Evolutionary conservation across 2,329 filamentous ascomycete species (phyloP), one percentile per base, ranked within the genome.

Genomic region (Ustulina deusta): DNA sequence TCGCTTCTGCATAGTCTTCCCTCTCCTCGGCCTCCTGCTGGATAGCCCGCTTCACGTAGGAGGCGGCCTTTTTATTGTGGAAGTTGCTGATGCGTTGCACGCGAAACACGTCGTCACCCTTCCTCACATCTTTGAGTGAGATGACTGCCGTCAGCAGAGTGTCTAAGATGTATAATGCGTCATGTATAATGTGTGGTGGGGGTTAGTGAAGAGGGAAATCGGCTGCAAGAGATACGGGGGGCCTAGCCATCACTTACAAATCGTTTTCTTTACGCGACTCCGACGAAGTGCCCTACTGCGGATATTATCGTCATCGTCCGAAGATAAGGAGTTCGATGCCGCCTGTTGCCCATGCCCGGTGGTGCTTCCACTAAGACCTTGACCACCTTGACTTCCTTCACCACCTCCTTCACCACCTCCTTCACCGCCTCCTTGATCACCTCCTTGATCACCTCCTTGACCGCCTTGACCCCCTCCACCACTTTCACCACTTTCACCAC

Each of bases 241-340:
- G 22, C 10, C 11, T 11, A 25, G 32, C 25, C 17, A 25, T n/a
- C 22, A 58, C 65, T 61, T 64, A 67, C 65, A 62, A 44, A 61
- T 46, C 20, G 4, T 58, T 25, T 61, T 65, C 56, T 42, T 27
- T 3, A 54, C 3, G 17, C 27, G 44, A 13, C 34, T 32, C 25
- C 17, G 34, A n/a, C 29, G n/a, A 32, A 61, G 56, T 32, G 46
- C 55, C 44, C 27, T 52, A 13, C 38, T 44, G 6, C 44, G 48
- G 17, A 29, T 20, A 20, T 20, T 5, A 20, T 20, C 49, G 7
- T 29, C 29, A 13, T 49, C 29, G 2, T 49, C 29, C 1, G 36
- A 11, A 4, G 3, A 3, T 40, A 17, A 48, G 22, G 9, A 13
- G 10, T 25, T 20, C 22, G 9, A 13, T 2, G 44, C 3, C 3